Evolutionary conservation across 1,284 basidiomycete genomes (phyloP), one percentile per base, ranked within the genome.

Genomic region (Leccinum colubrinum): DNA sequence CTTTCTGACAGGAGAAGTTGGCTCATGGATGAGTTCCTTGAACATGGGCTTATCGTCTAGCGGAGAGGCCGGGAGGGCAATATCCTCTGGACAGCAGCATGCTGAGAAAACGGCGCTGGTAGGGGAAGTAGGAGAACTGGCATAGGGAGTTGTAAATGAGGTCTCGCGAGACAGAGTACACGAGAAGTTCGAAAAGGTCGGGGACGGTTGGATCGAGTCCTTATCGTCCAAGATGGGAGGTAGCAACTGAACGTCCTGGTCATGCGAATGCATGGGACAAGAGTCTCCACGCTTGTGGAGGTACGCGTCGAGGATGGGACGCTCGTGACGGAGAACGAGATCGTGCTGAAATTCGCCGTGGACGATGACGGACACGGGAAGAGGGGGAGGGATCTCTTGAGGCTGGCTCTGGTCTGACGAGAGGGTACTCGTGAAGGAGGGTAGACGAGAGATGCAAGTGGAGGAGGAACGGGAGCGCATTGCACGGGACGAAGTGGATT

Each of bases 381-480:
- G 59, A 0, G 74, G 74, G 0, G 72, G 62, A 17, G 67, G 71
- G 1, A 64, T 55, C 15, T 73, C 74, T 46, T 67, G 73, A 0
- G 70, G 64, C 2, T 70, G 67, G 35, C 73, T 76, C 46, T 76
- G 74, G 6, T 73, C 72, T 0, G 74, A 76, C 1, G 74, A 74
- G 61, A 73, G 73, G 6, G 72, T 73, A 33, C 72, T 75, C 0
- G 72, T 74, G 62, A 73, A 75, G 0, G 72, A 73, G 11, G 74
- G 74, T 0, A 73, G 67, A 53, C 74, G 73, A 2, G 72, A 76
- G 1, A 73, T 75, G 50, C 72, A 62, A 27, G 59, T 73, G 0
- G 71, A 76, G 0, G 74, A 76, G 0, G 72, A 76, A 12, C 74
- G 74, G 0, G 74, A 76, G 12, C 72, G 72, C 56, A 74, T 15